These are phyloP conservation scores for Aspergillus fumigatus DNA, from an alignment of 2,329 filamentous ascomycete genomes.

Conservation along the genomic window DNA sequence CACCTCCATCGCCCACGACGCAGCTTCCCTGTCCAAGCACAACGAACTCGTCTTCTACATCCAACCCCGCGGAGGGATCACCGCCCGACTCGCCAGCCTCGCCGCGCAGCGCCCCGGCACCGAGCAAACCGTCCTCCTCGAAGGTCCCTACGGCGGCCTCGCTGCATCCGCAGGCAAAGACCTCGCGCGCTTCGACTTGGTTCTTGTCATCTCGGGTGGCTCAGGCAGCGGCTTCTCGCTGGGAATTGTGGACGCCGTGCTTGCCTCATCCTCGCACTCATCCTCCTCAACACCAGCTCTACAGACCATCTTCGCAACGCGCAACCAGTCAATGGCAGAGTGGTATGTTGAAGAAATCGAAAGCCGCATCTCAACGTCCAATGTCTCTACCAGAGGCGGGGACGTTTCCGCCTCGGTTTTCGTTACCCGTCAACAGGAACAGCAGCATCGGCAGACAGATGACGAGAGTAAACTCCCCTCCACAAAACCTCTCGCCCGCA, in stretches of 20 bases:
- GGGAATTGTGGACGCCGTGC: slow-evolving; percentile 43
- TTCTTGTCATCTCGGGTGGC: slow-evolving; percentile 52
- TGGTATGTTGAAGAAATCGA: slow-evolving; percentile 11
- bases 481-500: background rate
- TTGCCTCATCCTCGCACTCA: slow-evolving; percentile 6
- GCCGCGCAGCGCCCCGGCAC: slow-evolving; percentile 35
- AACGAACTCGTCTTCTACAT: slow-evolving; percentile 52
- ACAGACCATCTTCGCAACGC: slow-evolving; percentile 13
- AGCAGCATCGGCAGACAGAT: background rate
- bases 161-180: slow-evolving; percentile 32
- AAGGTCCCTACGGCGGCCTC: slow-evolving; percentile 56
- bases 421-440: slow-evolving; percentile 7
- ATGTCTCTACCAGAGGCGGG: background rate
- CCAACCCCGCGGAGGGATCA: slow-evolving; percentile 48
- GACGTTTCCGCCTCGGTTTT: slow-evolving; percentile 14
- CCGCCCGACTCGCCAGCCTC: slow-evolving; percentile 41
- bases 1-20: slow-evolving; percentile 43
- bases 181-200: slow-evolving; percentile 38
- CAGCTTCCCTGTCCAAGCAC: slow-evolving; percentile 7
- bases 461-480: background rate
- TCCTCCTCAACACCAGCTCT: background rate
- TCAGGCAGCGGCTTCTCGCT: slow-evolving; percentile 54
- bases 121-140: slow-evolving; percentile 47
- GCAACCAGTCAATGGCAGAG: slow-evolving; percentile 3
- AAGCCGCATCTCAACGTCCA: background rate